Evolutionary conservation across 352 stramenopile species (phyloP), one percentile per base, ranked within the genome.

Genomic region (Thalassiosira hispida): DNA sequence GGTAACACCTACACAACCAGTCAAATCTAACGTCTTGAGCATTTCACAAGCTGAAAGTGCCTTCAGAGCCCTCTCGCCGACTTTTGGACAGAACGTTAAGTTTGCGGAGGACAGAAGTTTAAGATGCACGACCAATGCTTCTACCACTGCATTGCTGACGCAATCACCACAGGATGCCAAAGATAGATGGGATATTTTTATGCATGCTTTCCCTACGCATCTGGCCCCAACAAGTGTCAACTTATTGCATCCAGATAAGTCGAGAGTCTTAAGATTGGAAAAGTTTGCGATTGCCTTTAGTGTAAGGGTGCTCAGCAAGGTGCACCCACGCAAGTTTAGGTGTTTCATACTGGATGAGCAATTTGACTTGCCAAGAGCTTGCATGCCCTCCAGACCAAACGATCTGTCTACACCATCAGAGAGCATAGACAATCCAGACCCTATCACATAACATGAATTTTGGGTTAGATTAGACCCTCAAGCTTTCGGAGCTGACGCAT

Each of bases 381-480:
- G 95, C 0, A 98, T 79, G 2, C 96, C 96, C 79, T 97, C 95
- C 2, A 97, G 83, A 0, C 93, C 95, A 85, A 98, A 98, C 46
- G 96, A 90, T 23, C 95, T 94, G 35, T 97, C 91, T 63, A 92
- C 94, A n/a, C 96, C 96, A 68, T 98, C 95, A 14, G 94, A 97
- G 0, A 98, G 88, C 63, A 98, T 90, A 59, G 95, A 96, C 47
- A 98, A 65, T 23, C 89, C 92, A 0, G 71, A 79, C 42, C 27
- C 70, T 83, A 31, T 22, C 7, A 53, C 4, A 23, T 33, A 38
- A 33, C n/a, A 57, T 56, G 40, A 59, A 57, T 9, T 60, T 3
- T 31, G 51, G 7, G 9, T 60, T 23, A n/a, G n/a, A n/a, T n/a
- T n/a, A n/a, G n/a, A n/a, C 5, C 18, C 6, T 6, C 5, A 4